Conservation (phyloP, 371 early-diverging fungal genomes). For the Apophysomyces sp. region DNA sequence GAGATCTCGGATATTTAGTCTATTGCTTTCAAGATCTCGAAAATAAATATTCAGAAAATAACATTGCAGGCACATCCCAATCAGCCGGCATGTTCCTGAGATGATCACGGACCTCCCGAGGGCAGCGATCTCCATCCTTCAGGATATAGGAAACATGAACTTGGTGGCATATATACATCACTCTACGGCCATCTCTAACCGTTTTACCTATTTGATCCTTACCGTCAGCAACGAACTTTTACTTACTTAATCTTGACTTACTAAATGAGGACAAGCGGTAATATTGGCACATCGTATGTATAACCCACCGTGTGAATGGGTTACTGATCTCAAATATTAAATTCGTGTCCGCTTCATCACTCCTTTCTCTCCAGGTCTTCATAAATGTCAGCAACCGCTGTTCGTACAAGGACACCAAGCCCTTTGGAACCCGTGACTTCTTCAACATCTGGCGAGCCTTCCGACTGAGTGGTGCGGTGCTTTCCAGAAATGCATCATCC, state of each 20-base stretch:
- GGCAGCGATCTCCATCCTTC: background rate
- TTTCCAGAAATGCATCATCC: background rate
- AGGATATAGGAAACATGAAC: conserved; percentile 17
- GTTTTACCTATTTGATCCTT: conserved; percentile 16
- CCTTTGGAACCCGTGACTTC: conserved; percentile 28
- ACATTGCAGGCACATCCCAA: conserved; percentile 20
- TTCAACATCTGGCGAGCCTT: conserved; percentile 17
- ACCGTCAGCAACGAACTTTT: background rate
- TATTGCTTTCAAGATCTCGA: background rate
- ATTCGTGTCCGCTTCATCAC: conserved; percentile 10
- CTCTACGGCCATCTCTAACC: conserved; percentile 11
- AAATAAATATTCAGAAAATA: conserved; percentile 34
- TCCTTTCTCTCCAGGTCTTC: conserved; percentile 7
- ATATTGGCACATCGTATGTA: conserved; percentile 31
- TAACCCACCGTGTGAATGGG: conserved; percentile 25
- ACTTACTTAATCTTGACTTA: conserved; percentile 10
- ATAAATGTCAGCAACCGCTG: conserved; percentile 25
- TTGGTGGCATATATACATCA: conserved; percentile 29
- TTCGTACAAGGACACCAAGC: conserved; percentile 25
- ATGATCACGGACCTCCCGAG: background rate
- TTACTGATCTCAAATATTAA: conserved; percentile 25
- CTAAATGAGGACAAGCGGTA: conserved; percentile 31
- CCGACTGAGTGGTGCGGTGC: background rate
- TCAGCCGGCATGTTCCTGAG: conserved; percentile 5
- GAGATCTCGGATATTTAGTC: too few relatives aligned